phyloP scores from a whole-genome alignment of 495 filamentous ascomycete genomes.

The Corynascus novoguineensis region DNA sequence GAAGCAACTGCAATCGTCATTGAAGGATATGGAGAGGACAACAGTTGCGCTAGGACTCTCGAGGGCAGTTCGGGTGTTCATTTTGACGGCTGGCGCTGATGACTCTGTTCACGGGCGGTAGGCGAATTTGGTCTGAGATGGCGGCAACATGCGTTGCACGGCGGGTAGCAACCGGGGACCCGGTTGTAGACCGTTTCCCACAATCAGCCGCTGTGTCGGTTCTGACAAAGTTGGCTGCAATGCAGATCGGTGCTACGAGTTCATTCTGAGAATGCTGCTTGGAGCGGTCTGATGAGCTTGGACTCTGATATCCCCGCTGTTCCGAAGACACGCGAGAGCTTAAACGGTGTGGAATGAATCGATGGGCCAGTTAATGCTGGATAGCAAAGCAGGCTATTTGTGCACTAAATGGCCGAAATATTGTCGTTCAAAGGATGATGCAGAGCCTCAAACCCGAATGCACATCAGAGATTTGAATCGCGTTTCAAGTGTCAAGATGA shows the following conservation, averaged over 20 bases:
- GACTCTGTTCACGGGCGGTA: constrained; percentile 3
- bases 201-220: background rate
- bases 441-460: background rate
- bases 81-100: constrained; percentile 34
- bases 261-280: constrained; percentile 1
- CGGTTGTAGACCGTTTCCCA: background rate
- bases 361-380: background rate
- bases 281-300: background rate
- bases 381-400: background rate
- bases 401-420: background rate
- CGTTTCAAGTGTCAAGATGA: background rate
- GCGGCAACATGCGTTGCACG: background rate
- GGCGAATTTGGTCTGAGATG: background rate
- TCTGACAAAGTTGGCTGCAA: background rate
- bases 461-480: background rate
- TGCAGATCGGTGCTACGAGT: background rate
- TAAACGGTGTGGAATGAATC: background rate
- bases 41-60: constrained; percentile 67
- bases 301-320: background rate
- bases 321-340: background rate
- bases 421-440: background rate
- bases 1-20: constrained; percentile 81
- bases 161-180: background rate
- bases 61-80: constrained; percentile 88
- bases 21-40: constrained; percentile 82